Conservation (phyloP, 208 protist species). For the Acanthamoeba rhysodes region DNA sequence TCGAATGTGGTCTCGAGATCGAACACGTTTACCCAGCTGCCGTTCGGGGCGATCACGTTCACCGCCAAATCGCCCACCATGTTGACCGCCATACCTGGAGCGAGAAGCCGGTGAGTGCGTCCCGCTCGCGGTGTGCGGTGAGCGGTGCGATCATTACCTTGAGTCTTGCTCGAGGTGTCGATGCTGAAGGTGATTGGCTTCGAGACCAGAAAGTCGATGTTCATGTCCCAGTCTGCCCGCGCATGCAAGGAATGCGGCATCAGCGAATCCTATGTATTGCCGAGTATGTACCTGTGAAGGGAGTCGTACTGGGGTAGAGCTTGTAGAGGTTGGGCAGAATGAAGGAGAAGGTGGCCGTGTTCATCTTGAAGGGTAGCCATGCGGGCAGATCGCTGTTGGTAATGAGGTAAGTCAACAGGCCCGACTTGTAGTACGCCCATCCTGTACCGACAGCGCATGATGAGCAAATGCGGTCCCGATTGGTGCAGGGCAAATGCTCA, state of each 20-base stretch:
- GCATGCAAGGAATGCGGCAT: not conserved
- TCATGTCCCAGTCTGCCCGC: conserved; percentile 1
- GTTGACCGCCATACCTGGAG: not conserved
- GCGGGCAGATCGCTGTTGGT: conserved; percentile 14
- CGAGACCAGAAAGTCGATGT: not conserved
- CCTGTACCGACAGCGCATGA: not conserved
- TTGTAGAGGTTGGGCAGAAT: conserved; percentile 10
- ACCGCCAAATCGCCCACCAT: conserved; percentile 4
- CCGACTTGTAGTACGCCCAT: conserved; percentile 41
- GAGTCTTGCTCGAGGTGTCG: not conserved
- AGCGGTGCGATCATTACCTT: not conserved
- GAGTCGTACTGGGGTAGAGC: not conserved
- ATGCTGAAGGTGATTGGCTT: not conserved
- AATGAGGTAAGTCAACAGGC: conserved; percentile 19
- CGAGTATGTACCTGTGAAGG: no score
- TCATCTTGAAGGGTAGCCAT: conserved; percentile 31
- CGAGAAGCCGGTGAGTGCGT: not conserved
- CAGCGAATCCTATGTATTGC: no score
- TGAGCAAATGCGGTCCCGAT: no score
- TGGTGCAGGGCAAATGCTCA: no score
- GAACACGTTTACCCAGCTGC: not conserved
- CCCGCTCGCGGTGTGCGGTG: no score
- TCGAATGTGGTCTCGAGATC: conserved; percentile 20
- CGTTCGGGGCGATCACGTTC: conserved; percentile 4
- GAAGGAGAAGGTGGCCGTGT: conserved; percentile 51